These are phyloP conservation scores for Penicillium psychrofluorescens DNA, from an alignment of 495 filamentous ascomycete species.

Conservation along the genomic window DNA sequence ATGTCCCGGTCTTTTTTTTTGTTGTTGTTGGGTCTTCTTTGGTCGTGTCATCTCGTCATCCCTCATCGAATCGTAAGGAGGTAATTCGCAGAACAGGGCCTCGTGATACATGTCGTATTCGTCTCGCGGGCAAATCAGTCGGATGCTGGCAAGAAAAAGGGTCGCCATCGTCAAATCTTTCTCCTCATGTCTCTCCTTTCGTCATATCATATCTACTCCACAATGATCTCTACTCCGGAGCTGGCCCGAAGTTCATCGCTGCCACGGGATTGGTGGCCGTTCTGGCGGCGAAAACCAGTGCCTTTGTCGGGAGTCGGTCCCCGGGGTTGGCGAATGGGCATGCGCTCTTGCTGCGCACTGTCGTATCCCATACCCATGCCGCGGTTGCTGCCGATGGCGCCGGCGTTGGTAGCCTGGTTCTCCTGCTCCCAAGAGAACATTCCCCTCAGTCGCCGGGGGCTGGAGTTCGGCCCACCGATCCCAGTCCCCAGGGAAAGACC, in stretches of 20 bases:
- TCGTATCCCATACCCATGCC: slow-evolving; percentile 60
- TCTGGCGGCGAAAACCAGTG: slow-evolving; percentile 67
- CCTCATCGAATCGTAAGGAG: slow-evolving; percentile 50
- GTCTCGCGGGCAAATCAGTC: slow-evolving; percentile 40
- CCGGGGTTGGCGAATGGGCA: slow-evolving; percentile 75
- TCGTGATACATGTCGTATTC: slow-evolving; percentile 44
- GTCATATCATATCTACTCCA: slow-evolving; percentile 36
- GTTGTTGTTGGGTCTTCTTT: slow-evolving; percentile 27
- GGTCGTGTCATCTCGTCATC: slow-evolving; percentile 48
- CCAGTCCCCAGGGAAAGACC: slow-evolving; percentile 55
- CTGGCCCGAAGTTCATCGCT: slow-evolving; percentile 67
- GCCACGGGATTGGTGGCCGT: slow-evolving; percentile 73
- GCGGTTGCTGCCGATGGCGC: slow-evolving; percentile 83
- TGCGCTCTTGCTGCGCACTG: slow-evolving; percentile 54
- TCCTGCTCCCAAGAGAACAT: slow-evolving; percentile 62
- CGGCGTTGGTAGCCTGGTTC: slow-evolving; percentile 50
- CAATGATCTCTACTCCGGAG: slow-evolving; percentile 51
- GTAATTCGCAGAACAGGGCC: slow-evolving; percentile 38
- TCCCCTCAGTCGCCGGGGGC: slow-evolving; percentile 53
- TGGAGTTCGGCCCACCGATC: slow-evolving; percentile 50
- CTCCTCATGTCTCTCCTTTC: slow-evolving; percentile 1
- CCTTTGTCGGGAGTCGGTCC: slow-evolving; percentile 73
- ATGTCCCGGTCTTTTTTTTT: slow-evolving; percentile 35
- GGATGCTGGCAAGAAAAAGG: slow-evolving; percentile 26
- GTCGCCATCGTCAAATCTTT: slow-evolving; percentile 23